phyloP scores from a whole-genome alignment of 2,329 filamentous ascomycete species.

The Dactylonectria macrodidyma region DNA sequence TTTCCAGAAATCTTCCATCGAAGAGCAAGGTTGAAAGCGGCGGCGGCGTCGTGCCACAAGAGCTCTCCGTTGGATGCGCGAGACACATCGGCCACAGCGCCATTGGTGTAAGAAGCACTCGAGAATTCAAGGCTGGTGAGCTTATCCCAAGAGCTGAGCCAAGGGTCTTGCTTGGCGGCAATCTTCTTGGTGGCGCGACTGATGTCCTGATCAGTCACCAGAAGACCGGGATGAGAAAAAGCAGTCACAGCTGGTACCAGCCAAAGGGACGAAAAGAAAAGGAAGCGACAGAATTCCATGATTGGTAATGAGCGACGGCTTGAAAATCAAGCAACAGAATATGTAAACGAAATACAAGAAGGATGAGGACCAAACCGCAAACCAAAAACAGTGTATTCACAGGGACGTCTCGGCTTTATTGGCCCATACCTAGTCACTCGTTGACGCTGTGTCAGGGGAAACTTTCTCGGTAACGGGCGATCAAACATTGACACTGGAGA shows the following conservation, averaged over 20 bases:
- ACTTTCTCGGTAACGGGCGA: neutral
- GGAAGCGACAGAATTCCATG: neutral
- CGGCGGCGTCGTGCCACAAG: slow-evolving; percentile 33
- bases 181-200: slow-evolving; percentile 24
- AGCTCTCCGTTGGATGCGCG: slow-evolving; percentile 25
- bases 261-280: neutral
- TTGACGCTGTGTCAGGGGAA: neutral
- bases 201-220: slow-evolving; percentile 32
- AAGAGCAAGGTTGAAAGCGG: slow-evolving; percentile 48
- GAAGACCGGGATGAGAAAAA: slow-evolving; percentile 30
- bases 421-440: neutral
- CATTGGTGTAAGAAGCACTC: slow-evolving; percentile 2
- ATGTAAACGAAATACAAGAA: neutral
- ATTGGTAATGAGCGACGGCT: slow-evolving; percentile 3
- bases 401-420: neutral
- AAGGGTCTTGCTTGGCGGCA: slow-evolving; percentile 22
- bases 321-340: slow-evolving; percentile 4
- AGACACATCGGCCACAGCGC: slow-evolving; percentile 11
- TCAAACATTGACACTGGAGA: neutral
- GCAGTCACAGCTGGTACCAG: neutral
- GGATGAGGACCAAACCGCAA: neutral
- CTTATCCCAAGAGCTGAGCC: slow-evolving; percentile 30
- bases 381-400: neutral
- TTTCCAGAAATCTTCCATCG: slow-evolving; percentile 58
- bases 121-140: slow-evolving; percentile 27